Evolutionary conservation across 1,284 basidiomycete genomes (phyloP).

Genomic region (Peniophora sp.): DNA sequence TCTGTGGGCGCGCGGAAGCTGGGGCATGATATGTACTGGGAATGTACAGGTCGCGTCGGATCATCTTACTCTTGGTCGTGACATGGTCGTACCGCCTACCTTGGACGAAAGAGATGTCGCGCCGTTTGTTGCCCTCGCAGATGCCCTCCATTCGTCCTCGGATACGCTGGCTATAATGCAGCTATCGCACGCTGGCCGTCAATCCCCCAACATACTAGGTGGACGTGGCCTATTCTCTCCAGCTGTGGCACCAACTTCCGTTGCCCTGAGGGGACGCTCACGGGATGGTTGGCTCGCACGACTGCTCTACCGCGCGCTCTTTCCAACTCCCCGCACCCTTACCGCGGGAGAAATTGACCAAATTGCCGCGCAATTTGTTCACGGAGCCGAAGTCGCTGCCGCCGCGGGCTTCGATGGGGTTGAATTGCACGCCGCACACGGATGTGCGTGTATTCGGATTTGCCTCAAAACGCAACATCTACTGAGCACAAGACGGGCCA

Average conservation of each 20-base stretch:
- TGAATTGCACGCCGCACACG: conserved; percentile 85
- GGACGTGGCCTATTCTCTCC: conserved; percentile 53
- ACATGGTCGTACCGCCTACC: conserved; percentile 55
- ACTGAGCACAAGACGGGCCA: conserved; percentile 20
- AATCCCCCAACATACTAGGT: conserved; percentile 68
- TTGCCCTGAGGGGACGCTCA: conserved; percentile 38
- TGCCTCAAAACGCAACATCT: conserved; percentile 6
- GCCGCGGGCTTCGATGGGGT: conserved; percentile 83
- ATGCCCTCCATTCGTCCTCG: conserved; percentile 25
- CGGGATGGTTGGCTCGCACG: conserved; percentile 19
- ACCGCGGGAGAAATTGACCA: conserved; percentile 49
- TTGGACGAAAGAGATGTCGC: conserved; percentile 33
- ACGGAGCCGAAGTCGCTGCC: conserved; percentile 60
- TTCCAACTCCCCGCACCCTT: conserved; percentile 62
- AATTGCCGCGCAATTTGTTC: conserved; percentile 61
- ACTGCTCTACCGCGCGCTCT: conserved; percentile 44
- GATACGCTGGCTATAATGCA: conserved; percentile 65
- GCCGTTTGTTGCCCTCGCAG: conserved; percentile 47
- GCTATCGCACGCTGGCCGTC: conserved; percentile 81
- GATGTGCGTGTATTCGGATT: conserved; percentile 46
- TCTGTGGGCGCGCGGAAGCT: conserved; percentile 69
- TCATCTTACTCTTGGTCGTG: conserved; percentile 78
- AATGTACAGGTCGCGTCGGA: conserved; percentile 73
- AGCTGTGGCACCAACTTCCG: conserved; percentile 69
- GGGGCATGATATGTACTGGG: conserved; percentile 89